These are phyloP conservation scores for Penicillium polonicum DNA, from an alignment of 2,329 filamentous ascomycete species.

Conservation along the genomic window DNA sequence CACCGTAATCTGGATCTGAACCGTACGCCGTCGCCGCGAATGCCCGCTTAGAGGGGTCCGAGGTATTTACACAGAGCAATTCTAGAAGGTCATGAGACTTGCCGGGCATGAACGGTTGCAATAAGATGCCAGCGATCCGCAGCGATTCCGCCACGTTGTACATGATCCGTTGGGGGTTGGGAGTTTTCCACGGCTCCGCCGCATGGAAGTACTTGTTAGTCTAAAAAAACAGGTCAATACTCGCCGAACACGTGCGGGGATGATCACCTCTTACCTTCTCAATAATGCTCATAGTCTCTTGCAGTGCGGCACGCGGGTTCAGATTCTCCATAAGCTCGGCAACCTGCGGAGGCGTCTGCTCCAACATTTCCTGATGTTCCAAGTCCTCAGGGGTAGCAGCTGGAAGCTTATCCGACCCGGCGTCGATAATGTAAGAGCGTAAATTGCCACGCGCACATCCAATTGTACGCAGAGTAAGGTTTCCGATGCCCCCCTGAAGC, in stretches of 20 bases:
- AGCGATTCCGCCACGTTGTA: constrained; percentile 73
- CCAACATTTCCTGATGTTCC: constrained; percentile 44
- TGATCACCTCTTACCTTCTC: constrained; percentile 50
- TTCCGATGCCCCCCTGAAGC: constrained; percentile 75
- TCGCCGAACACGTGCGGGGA: constrained; percentile 13
- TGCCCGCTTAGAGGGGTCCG: constrained; percentile 53
- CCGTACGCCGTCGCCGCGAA: constrained; percentile 63
- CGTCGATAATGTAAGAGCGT: constrained; percentile 54
- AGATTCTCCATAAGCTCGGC: constrained; percentile 61
- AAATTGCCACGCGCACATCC: constrained; percentile 69
- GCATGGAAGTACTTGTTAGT: constrained; percentile 67
- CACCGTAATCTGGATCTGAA: constrained; percentile 69
- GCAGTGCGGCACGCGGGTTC: constrained; percentile 65
- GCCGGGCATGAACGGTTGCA: constrained; percentile 87
- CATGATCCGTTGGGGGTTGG: constrained; percentile 59
- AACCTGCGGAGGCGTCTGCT: constrained; percentile 44
- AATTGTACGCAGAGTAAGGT: constrained; percentile 70
- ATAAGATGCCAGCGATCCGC: constrained; percentile 75
- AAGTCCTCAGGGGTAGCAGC: constrained; percentile 31
- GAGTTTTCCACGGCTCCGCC: constrained; percentile 65
- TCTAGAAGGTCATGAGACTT: constrained; percentile 74
- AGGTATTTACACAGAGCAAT: constrained; percentile 66
- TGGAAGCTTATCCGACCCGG: constrained; percentile 30
- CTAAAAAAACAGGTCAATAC: constrained; percentile 38
- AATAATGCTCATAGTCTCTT: constrained; percentile 62